These are phyloP conservation scores for Hygrophila difformis DNA, from an alignment of 257 asterid species.

Conservation along the genomic window DNA sequence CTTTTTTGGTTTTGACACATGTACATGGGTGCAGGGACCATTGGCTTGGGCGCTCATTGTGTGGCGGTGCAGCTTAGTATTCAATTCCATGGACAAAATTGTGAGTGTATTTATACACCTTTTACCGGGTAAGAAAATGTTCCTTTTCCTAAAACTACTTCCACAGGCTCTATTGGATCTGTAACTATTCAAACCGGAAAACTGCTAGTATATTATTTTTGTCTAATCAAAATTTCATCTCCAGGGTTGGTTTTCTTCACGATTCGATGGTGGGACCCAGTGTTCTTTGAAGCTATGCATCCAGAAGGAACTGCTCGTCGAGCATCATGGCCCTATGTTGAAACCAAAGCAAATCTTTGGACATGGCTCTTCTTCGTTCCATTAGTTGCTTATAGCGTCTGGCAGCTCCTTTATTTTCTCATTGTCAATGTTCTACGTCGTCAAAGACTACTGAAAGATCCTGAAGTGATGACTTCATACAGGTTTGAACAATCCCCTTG, in stretches of 20 bases:
- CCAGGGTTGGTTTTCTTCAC: conserved; percentile 94
- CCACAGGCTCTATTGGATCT: not conserved
- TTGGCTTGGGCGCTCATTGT: conserved; percentile 97
- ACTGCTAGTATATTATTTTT: not conserved
- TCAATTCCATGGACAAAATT: conserved; percentile 88
- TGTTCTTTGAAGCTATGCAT: conserved; percentile 74
- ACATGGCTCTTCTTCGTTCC: conserved; percentile 93
- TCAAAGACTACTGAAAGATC: conserved; percentile 76
- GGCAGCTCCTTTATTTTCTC: conserved; percentile 92
- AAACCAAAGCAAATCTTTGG: conserved; percentile 76
- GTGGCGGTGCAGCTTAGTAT: conserved; percentile 96
- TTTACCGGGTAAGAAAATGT: conserved; percentile 66
- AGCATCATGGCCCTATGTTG: conserved; percentile 79
- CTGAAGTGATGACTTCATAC: conserved; percentile 98
- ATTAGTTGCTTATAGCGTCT: conserved; percentile 55
- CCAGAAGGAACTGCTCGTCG: conserved; percentile 63
- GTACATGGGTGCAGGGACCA: conserved; percentile 66
- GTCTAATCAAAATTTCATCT: conserved; percentile 2
- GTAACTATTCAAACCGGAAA: not conserved
- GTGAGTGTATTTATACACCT: conserved; percentile 98
- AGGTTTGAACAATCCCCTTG: conserved; percentile 29
- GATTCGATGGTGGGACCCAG: conserved; percentile 98
- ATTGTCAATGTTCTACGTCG: conserved; percentile 85
- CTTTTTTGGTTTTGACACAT: not conserved
- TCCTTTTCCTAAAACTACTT: not conserved